These are phyloP conservation scores for Anacardium occidentale DNA, from an alignment of 345 rosid genomes.

Conservation along the genomic window DNA sequence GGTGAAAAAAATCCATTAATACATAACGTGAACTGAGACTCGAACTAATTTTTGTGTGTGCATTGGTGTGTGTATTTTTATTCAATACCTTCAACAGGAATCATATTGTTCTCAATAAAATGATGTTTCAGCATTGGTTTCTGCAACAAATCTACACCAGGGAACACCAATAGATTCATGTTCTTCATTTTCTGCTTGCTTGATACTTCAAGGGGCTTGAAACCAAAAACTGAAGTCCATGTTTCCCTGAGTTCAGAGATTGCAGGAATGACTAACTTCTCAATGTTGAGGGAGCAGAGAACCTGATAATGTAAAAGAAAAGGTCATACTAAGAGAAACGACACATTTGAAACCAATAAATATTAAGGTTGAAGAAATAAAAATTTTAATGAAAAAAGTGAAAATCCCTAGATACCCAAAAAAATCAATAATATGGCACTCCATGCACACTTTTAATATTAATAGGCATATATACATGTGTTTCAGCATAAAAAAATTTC, in stretches of 20 bases:
- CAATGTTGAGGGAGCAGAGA: conserved; percentile 63
- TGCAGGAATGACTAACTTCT: conserved; percentile 90
- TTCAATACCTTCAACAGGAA: conserved; percentile 36
- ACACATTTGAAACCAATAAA: conserved; percentile 3
- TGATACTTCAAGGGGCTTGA: conserved; percentile 49
- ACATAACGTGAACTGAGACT: not conserved
- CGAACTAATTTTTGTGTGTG: not conserved
- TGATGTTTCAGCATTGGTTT: conserved; percentile 47
- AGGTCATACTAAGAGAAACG: not conserved
- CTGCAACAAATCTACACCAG: conserved; percentile 86
- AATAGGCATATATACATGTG: not conserved
- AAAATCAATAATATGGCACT: not conserved
- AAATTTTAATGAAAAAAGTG: not conserved
- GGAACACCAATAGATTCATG: conserved; percentile 77
- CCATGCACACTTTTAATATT: not conserved
- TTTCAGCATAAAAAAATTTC: not conserved
- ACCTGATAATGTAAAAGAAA: conserved; percentile 46
- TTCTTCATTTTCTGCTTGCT: conserved; percentile 48
- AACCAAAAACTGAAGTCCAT: conserved; percentile 89
- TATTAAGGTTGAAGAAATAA: not conserved
- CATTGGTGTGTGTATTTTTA: conserved; percentile 4
- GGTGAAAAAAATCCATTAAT: not conserved
- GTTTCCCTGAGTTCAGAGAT: conserved; percentile 77
- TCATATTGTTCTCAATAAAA: conserved; percentile 23
- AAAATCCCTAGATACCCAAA: not conserved